These are phyloP conservation scores for Cyclotella distinguenda DNA, from an alignment of 108 stramenopile genomes.

Conservation along the genomic window DNA sequence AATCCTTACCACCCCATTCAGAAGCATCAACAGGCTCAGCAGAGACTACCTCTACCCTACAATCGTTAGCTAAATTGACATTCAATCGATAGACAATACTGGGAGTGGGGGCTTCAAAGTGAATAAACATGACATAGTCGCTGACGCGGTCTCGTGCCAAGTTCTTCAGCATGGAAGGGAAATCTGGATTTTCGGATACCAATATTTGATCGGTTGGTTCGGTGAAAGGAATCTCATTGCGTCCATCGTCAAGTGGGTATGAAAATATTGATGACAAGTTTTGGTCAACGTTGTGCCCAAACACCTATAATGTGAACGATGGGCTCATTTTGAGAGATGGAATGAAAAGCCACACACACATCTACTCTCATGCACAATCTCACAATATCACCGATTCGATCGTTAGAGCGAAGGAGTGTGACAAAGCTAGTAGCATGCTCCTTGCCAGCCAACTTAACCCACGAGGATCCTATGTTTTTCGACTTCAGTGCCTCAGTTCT, in stretches of 20 bases:
- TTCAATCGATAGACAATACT: slow-evolving; percentile 4
- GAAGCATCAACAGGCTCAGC: slow-evolving; percentile 14
- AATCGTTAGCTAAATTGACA: slow-evolving; percentile 12
- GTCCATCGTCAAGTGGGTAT: slow-evolving; percentile 7
- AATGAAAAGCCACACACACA: too few species aligned
- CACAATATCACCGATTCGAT: background rate
- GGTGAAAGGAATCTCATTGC: slow-evolving; percentile 9
- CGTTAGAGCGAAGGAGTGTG: slow-evolving; percentile 4
- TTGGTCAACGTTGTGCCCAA: slow-evolving; percentile 16
- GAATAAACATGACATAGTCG: slow-evolving; percentile 21
- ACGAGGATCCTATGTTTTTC: slow-evolving; percentile 4
- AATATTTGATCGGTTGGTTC: slow-evolving; percentile 2
- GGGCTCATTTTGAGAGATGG: too few species aligned
- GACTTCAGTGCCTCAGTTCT: slow-evolving; percentile 3
- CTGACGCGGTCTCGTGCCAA: slow-evolving; percentile 4
- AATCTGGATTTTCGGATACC: slow-evolving; percentile 10
- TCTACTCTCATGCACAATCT: background rate
- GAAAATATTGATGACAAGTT: background rate
- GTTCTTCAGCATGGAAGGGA: slow-evolving; percentile 13
- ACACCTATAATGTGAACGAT: too few species aligned
- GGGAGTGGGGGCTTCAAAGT: slow-evolving; percentile 12
- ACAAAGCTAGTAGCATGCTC: slow-evolving; percentile 1
- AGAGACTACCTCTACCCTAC: slow-evolving; percentile 3
- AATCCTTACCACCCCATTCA: slow-evolving; percentile 13
- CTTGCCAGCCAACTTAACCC: slow-evolving; percentile 2